A percentile compares a stretch with the other conserved stretches of the same genome.
These are phyloP conservation scores for Simplicillium aogashimaense DNA, from an alignment of 2,329 filamentous ascomycete species.

Conservation along the genomic window DNA sequence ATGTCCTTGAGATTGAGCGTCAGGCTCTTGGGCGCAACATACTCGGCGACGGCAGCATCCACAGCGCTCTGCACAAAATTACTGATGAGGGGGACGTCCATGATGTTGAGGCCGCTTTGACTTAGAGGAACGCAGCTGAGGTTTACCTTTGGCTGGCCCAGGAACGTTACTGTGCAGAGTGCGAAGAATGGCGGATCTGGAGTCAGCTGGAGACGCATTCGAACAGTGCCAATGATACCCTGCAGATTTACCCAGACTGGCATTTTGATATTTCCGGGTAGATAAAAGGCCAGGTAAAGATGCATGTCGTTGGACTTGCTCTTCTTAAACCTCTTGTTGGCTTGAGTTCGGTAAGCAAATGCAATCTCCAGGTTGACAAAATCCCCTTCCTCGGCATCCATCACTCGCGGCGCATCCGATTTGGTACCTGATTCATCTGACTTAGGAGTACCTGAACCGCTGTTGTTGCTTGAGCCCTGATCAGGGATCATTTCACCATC, in stretches of 20 bases:
- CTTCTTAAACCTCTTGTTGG: slow-evolving; percentile 52
- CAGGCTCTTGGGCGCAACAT: slow-evolving; percentile 66
- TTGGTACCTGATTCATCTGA: slow-evolving; percentile 26
- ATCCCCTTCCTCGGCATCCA: slow-evolving; percentile 69
- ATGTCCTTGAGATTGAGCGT: slow-evolving; percentile 69
- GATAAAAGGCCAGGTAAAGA: slow-evolving; percentile 61
- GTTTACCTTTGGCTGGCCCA: slow-evolving; percentile 65
- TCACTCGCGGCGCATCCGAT: slow-evolving; percentile 38
- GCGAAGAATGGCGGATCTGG: slow-evolving; percentile 70
- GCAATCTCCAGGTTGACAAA: slow-evolving; percentile 70
- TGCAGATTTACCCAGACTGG: slow-evolving; percentile 68
- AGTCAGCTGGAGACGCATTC: slow-evolving; percentile 60
- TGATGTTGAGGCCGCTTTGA: slow-evolving; percentile 60
- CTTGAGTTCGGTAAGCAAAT: slow-evolving; percentile 60
- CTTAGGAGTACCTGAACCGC: slow-evolving; percentile 19
- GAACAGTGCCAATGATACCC: slow-evolving; percentile 60
- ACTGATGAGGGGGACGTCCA: slow-evolving; percentile 66
- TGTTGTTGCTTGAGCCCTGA: slow-evolving; percentile 18
- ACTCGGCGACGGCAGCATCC: slow-evolving; percentile 63
- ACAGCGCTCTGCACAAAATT: slow-evolving; percentile 67
- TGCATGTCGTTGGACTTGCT: slow-evolving; percentile 55
- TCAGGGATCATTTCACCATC: slow-evolving; percentile 21
- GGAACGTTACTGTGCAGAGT: slow-evolving; percentile 63
- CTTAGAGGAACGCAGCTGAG: slow-evolving; percentile 62
- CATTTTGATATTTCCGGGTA: slow-evolving; percentile 42